These are phyloP conservation scores for Phialocephala sp. DNA, from an alignment of 2,329 filamentous ascomycete species.

Conservation along the genomic window DNA sequence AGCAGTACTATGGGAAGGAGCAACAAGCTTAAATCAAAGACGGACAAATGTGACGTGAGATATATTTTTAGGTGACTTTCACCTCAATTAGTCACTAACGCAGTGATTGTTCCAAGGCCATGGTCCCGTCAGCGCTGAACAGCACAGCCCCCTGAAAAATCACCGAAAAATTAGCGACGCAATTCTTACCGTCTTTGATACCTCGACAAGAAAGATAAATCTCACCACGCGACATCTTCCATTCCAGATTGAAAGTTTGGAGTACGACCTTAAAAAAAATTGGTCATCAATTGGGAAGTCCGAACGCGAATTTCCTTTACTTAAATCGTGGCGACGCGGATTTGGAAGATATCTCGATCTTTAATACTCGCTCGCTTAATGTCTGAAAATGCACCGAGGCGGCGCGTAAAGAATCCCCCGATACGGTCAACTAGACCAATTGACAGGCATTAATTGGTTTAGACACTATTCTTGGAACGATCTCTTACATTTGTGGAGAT, in stretches of 20 bases:
- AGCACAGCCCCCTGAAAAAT: slow-evolving; percentile 4
- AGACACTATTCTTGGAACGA: not conserved
- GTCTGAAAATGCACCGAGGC: slow-evolving; percentile 2
- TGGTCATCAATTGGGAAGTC: not conserved
- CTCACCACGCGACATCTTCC: not conserved
- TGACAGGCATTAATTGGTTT: not conserved
- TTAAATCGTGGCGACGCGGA: not conserved
- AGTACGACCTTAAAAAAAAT: too few relatives aligned
- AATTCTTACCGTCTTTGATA: not conserved
- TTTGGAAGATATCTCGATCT: not conserved
- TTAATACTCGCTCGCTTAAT: not conserved
- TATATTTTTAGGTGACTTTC: slow-evolving; percentile 2
- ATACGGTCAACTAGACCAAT: slow-evolving; percentile 1
- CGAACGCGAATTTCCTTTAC: not conserved
- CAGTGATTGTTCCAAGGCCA: not conserved
- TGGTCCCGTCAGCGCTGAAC: slow-evolving; percentile 1
- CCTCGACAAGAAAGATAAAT: not conserved
- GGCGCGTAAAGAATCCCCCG: not conserved
- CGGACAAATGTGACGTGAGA: not conserved
- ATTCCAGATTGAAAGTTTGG: not conserved
- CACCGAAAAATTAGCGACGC: not conserved
- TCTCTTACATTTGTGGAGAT: not conserved
- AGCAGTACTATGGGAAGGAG: not conserved
- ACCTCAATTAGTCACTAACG: not conserved
- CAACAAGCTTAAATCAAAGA: slow-evolving; percentile 1